Evolutionary conservation across 2,329 filamentous ascomycete species (phyloP), one percentile per base, ranked within the genome.

Genomic region (Ascochyta rabiei): DNA sequence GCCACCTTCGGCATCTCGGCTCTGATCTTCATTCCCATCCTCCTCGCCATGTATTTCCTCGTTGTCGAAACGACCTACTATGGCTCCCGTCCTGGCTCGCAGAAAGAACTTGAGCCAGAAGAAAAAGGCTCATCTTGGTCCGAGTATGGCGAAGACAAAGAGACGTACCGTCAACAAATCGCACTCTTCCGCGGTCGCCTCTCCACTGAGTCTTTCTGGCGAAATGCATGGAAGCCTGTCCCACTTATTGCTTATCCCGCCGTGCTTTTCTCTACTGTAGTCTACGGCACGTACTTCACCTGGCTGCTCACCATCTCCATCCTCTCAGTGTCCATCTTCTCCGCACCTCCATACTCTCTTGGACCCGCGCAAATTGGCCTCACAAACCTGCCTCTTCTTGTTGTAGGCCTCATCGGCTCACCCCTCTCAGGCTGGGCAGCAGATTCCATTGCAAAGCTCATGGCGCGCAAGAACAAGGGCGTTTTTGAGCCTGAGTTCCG

Each of bases 401-500:
- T 93, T 43, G 93, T 93, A 19, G 89, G 90, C 5, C 72, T 96
- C 1, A 62, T 89, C 3, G 92, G 92, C 7, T 91, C 96, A 60
- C 47, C 86, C 12, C 73, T 96, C 10, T 86, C 91, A 0, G 93
- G 91, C 8, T 63, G 86, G 4, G 76, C 93, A 33, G 84, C 90
- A 23, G 93, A 98, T 72, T 86, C 82, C 70, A 86, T 85, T 45
- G 89, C 88, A 31, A 86, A 84, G 53, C 80, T 79, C 49, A 82
- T 97, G 81, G 92, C 91, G 12, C 83, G 82, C 56, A 79, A 82
- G 53, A 97, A 98, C 76, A 81, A 81, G 4, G 93, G 93, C 40
- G 81, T 92, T 53, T 97, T 96, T 70, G 93, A 97, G 75, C 93
- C 93, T 2, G 93, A 97, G 70, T 97, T 96, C 73, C 86, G 93